phyloP scores from a whole-genome alignment of 331 rosid species.

The Quercus tomentella region DNA sequence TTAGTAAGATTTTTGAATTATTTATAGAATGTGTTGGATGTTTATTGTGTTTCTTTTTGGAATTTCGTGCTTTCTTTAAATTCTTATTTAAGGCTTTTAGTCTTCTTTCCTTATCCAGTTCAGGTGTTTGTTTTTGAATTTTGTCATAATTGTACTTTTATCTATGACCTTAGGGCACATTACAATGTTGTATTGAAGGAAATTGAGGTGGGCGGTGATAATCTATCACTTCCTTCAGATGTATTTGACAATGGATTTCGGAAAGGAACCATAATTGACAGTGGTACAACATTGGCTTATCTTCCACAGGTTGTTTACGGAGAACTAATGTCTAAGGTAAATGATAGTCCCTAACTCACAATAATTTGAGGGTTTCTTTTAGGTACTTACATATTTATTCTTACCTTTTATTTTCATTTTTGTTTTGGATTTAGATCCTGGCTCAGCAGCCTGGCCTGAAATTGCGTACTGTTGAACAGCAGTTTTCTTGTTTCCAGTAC shows the following conservation, averaged over 20 bases:
- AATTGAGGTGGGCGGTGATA: constrained; percentile 58
- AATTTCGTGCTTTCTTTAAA: not conserved
- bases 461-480: constrained; percentile 39
- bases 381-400: not conserved
- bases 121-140: constrained; percentile 23
- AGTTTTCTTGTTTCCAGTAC: constrained; percentile 65
- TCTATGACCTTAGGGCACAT: constrained; percentile 64
- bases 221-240: constrained; percentile 51
- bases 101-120: constrained; percentile 7
- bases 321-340: constrained; percentile 47
- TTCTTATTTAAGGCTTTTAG: constrained; percentile 11
- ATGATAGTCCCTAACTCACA: not conserved
- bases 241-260: constrained; percentile 39
- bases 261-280: constrained; percentile 72
- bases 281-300: constrained; percentile 96
- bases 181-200: constrained; percentile 72
- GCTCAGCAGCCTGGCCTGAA: constrained; percentile 44
- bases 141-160: constrained; percentile 22
- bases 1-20: not conserved
- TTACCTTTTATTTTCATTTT: not conserved
- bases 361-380: constrained; percentile 2
- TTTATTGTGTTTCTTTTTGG: not conserved
- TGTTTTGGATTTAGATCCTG: constrained; percentile 42
- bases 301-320: constrained; percentile 45
- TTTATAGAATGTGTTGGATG: not conserved